Evolutionary conservation across 805 yeast genomes (phyloP).

Genomic region (Sungouiozyma ichnusensis): DNA sequence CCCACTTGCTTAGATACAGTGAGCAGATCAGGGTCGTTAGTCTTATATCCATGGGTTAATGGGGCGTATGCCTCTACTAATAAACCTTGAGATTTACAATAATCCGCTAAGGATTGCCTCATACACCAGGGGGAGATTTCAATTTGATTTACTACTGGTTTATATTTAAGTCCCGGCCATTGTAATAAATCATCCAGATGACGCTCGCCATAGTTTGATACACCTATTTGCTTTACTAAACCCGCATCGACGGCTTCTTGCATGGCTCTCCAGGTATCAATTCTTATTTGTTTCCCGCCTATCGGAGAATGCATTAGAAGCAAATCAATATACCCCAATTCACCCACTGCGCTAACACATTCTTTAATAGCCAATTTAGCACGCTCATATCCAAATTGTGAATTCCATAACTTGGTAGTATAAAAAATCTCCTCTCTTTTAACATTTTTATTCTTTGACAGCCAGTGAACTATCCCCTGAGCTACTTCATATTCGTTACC

Average conservation of each 20-base stretch:
- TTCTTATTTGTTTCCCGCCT: constrained; percentile 36
- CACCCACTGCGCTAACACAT: constrained; percentile 42
- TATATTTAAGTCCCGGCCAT: constrained; percentile 43
- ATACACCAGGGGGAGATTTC: constrained; percentile 82
- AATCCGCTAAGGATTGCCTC: constrained; percentile 51
- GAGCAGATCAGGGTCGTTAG: constrained; percentile 43
- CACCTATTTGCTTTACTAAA: constrained; percentile 58
- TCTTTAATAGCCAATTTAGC: constrained; percentile 50
- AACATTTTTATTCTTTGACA: constrained; percentile 36
- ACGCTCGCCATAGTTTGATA: constrained; percentile 56
- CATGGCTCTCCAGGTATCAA: constrained; percentile 61
- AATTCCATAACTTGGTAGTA: constrained; percentile 69
- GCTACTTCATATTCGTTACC: constrained; percentile 53
- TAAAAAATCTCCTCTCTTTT: constrained; percentile 43
- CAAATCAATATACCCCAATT: constrained; percentile 60
- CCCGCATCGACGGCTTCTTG: constrained; percentile 60
- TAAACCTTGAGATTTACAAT: constrained; percentile 44
- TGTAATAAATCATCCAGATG: constrained; percentile 51
- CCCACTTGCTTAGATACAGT: constrained; percentile 40
- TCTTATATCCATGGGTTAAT: constrained; percentile 50
- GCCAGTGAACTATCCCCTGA: constrained; percentile 45
- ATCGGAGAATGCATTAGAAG: constrained; percentile 58
- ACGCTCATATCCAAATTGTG: constrained; percentile 45
- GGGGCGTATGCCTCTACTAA: constrained; percentile 74
- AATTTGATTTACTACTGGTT: constrained; percentile 71